A percentile compares a stretch with the other conserved stretches of the same genome.
Evolutionary conservation across 768 basidiomycete species (phyloP).

Genomic region (Auriscalpium vulgare): DNA sequence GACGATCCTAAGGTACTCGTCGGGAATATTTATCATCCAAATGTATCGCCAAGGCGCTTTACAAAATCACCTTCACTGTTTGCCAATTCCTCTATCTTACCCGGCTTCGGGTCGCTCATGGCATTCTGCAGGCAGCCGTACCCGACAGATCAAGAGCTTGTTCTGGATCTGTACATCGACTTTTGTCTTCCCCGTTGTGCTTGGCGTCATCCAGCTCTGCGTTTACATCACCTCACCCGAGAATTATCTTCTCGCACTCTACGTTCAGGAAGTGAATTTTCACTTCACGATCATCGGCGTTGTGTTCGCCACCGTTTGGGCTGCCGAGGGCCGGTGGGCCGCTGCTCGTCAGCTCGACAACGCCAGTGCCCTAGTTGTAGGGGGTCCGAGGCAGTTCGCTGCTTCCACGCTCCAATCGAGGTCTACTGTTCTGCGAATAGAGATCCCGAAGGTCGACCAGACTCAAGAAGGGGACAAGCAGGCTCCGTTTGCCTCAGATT

Average conservation of each 20-base stretch:
- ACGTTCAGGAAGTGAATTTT: constrained; percentile 19
- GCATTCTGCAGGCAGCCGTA: constrained; percentile 10
- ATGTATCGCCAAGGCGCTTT: constrained; percentile 2
- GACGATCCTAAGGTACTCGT: constrained; percentile 11
- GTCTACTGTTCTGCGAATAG: too few species aligned
- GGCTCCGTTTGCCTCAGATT: too few species aligned
- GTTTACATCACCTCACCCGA: constrained; percentile 9
- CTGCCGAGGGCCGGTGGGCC: background rate
- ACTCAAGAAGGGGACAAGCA: too few species aligned
- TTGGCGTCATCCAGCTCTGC: constrained; percentile 27
- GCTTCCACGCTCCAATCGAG: too few species aligned
- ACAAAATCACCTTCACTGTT: background rate
- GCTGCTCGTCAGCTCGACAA: background rate
- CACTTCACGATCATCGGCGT: constrained; percentile 30
- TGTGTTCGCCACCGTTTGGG: constrained; percentile 30
- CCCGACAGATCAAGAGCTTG: constrained; percentile 22
- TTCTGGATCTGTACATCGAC: constrained; percentile 30
- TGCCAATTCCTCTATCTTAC: background rate
- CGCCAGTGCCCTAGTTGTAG: too few species aligned
- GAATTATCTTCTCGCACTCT: constrained; percentile 15
- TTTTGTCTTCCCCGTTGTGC: constrained; percentile 31
- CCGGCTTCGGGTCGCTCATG: too few species aligned
- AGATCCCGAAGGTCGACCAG: too few species aligned
- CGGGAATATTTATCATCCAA: constrained; percentile 22
- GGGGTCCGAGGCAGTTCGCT: too few species aligned